Percentiles rank a stretch among this genome's conserved stretches.
Evolutionary conservation across 345 rosid genomes (phyloP).

Genomic region (Stellera chamaejasme): DNA sequence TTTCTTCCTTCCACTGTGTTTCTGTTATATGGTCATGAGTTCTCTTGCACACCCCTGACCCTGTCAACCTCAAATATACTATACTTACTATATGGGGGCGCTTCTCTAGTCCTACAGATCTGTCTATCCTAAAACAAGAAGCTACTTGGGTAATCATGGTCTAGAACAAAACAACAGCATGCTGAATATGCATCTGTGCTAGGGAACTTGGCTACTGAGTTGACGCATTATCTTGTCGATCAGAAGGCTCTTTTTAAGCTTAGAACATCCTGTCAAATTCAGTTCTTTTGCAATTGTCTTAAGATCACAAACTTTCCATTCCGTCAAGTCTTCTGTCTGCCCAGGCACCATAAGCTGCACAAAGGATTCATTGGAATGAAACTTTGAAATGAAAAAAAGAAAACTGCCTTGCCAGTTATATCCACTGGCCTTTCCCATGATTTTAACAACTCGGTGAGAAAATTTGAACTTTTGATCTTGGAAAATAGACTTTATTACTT

Average conservation of each 20-base stretch:
- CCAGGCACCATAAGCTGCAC: slow-evolving; percentile 4
- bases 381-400: slow-evolving; percentile 6
- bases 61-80: too few species aligned
- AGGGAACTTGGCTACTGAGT: slow-evolving; percentile 17
- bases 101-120: too few species aligned
- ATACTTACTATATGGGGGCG: too few species aligned
- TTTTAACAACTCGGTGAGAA: slow-evolving; percentile 15
- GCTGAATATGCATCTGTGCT: slow-evolving; percentile 15
- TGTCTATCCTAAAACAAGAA: too few species aligned
- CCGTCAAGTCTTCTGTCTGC: slow-evolving; percentile 22
- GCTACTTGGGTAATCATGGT: not conserved
- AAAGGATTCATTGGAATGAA: slow-evolving; percentile 17
- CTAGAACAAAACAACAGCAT: slow-evolving; percentile 1
- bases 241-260: slow-evolving; percentile 39
- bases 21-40: too few species aligned
- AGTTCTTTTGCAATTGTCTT: slow-evolving; percentile 42
- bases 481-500: slow-evolving; percentile 11
- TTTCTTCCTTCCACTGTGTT: too few species aligned
- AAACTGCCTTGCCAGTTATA: slow-evolving; percentile 12
- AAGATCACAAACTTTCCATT: slow-evolving; percentile 38
- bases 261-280: slow-evolving; percentile 33
- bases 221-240: slow-evolving; percentile 25
- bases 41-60: too few species aligned
- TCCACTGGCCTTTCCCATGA: slow-evolving; percentile 15
- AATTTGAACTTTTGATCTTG: slow-evolving; percentile 16